Evolutionary conservation across 2,329 filamentous ascomycete genomes (phyloP), one percentile per base, ranked within the genome.

Genomic region (Mycosphaerella sp.): DNA sequence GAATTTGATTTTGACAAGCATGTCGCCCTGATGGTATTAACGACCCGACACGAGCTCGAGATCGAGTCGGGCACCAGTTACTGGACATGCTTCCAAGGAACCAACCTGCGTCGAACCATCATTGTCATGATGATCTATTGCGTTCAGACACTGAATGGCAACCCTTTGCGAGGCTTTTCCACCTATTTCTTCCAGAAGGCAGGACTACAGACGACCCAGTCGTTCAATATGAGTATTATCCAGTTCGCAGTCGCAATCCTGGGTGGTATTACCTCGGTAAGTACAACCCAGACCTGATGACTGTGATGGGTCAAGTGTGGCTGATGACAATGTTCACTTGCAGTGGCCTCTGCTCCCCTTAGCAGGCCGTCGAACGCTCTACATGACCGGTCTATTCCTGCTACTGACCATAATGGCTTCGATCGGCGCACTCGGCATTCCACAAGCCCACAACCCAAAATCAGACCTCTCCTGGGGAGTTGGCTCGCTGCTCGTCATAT

Each of bases 101-200:
- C 54, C 4, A 64, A 71, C 48, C 62, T 67, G 11, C 63, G 69
- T 12, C 60, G 70, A 6, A 72, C 70, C 0, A 66, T 70, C 49
- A 68, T 70, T 41, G 57, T 65, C 47, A 61, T 62, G 58, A 45
- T 67, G 48, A 58, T 65, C 23, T 64, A 65, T 64, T 59, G 53
- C 17, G 65, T 65, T 2, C 70, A 72, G 50, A 62, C 64, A 3
- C 55, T 71, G 7, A 66, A 64, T 45, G 70, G 70, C 14, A 59
- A 62, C 42, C 58, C 63, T 14, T 59, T 72, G 43, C 67, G 62
- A 23, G 64, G 64, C 7, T 71, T 65, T 53, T 62, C 67, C 0
- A 66, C 68, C 10, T 71, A 71, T 51, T 71, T 72, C 57, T 70
- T 66, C 48, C 61, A 70, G 49, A 65, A 70, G 53, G 69, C 69